These are phyloP conservation scores for Apophysomyces elegans DNA, from an alignment of 371 early-diverging fungal genomes.

Conservation along the genomic window DNA sequence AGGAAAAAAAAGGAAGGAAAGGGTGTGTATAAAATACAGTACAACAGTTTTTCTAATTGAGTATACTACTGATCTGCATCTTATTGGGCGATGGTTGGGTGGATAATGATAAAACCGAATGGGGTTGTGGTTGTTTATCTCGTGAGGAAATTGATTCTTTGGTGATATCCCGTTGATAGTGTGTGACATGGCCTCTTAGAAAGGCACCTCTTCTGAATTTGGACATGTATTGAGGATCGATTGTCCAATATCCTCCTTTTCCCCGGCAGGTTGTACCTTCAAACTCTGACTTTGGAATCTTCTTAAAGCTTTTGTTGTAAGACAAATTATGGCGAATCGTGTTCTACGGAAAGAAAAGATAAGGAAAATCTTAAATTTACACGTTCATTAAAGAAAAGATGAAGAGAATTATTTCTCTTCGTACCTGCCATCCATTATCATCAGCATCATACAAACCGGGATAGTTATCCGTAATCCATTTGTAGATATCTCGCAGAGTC, in stretches of 20 bases:
- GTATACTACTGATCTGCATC: conserved; percentile 8
- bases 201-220: conserved; percentile 41
- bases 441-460: conserved; percentile 56
- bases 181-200: conserved; percentile 30
- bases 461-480: conserved; percentile 58
- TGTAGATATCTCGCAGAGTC: conserved; percentile 65
- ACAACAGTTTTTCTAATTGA: neutral
- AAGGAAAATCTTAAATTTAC: neutral
- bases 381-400: neutral
- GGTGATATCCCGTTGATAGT: neutral
- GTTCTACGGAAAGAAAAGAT: conserved; percentile 50
- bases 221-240: conserved; percentile 42
- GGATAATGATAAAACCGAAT: conserved; percentile 2
- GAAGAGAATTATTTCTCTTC: no score
- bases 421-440: conserved; percentile 57
- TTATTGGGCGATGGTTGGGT: neutral
- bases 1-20: neutral
- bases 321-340: conserved; percentile 84
- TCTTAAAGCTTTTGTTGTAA: conserved; percentile 74
- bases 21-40: neutral
- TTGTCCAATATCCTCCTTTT: conserved; percentile 65
- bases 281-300: conserved; percentile 63
- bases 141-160: neutral
- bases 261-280: conserved; percentile 52
- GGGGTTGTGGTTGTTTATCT: neutral